phyloP scores from a whole-genome alignment of 176 grass and related monocot genomes.

The Aegilops sharonensis region DNA sequence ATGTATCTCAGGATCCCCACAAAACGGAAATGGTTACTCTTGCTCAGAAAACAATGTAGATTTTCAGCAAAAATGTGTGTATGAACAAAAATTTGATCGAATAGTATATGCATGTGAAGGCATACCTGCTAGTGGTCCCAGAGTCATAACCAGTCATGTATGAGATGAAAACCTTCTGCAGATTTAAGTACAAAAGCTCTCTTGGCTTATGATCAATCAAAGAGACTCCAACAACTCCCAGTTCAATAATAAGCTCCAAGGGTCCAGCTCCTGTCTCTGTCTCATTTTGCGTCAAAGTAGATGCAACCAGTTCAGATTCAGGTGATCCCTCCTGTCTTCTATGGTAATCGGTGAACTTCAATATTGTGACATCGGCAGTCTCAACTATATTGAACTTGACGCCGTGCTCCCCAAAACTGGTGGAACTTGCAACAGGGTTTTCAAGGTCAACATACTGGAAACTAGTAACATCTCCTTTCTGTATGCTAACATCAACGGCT shows the following conservation, averaged over 20 bases:
- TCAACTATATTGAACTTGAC: constrained; percentile 63
- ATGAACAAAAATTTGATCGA: background rate
- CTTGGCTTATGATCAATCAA: constrained; percentile 91
- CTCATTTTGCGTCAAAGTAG: constrained; percentile 37
- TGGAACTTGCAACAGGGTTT: constrained; percentile 41
- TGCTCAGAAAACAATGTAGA: constrained; percentile 4
- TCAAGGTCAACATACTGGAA: constrained; percentile 65
- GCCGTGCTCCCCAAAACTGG: constrained; percentile 54
- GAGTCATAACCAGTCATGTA: constrained; percentile 82
- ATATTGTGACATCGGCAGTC: constrained; percentile 61
- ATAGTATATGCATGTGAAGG: background rate
- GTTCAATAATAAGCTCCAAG: constrained; percentile 90
- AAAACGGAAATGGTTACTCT: constrained; percentile 12
- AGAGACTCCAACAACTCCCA: constrained; percentile 90
- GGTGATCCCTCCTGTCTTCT: constrained; percentile 34
- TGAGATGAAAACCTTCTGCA: constrained; percentile 86
- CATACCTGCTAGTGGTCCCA: constrained; percentile 89
- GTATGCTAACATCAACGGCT: constrained; percentile 65
- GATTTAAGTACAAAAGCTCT: constrained; percentile 84
- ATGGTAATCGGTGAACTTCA: constrained; percentile 58
- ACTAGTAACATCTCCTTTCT: constrained; percentile 41
- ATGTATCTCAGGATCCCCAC: constrained; percentile 4
- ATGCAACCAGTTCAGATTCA: constrained; percentile 35
- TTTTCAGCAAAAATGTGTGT: background rate
- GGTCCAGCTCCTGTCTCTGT: constrained; percentile 37